Evolutionary conservation across 169 alveolate species (phyloP).

Genomic region (Cryptosporidium felis): DNA sequence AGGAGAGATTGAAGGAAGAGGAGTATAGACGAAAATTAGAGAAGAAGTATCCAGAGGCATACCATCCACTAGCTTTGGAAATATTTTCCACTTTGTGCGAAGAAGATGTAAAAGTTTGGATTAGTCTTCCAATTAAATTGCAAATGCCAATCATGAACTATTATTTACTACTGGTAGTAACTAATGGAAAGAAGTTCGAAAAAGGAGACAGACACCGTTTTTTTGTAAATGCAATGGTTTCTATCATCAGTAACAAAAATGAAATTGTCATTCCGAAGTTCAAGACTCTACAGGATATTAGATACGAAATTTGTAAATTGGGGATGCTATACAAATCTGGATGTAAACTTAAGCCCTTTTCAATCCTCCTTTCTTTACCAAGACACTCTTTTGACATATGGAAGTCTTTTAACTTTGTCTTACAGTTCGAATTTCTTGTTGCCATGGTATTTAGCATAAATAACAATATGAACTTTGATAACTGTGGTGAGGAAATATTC

Average conservation of each 20-base stretch:
- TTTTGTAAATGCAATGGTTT: conserved; percentile 21
- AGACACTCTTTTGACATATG: conserved; percentile 48
- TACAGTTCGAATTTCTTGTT: conserved; percentile 34
- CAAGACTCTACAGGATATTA: conserved; percentile 38
- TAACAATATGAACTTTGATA: background rate
- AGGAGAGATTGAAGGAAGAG: background rate
- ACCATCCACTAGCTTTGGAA: conserved; percentile 64
- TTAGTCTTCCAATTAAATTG: background rate
- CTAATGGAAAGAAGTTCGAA: background rate
- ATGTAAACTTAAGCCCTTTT: conserved; percentile 1
- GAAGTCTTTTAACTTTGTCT: conserved; percentile 28
- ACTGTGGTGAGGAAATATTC: background rate
- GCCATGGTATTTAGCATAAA: conserved; percentile 33
- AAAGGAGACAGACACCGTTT: conserved; percentile 43
- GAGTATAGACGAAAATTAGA: background rate
- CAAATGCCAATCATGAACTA: background rate
- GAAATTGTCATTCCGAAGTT: conserved; percentile 1
- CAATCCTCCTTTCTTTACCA: conserved; percentile 36
- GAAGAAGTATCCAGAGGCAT: conserved; percentile 43
- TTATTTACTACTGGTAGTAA: background rate
- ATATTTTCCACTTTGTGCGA: conserved; percentile 7
- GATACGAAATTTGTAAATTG: conserved; percentile 32
- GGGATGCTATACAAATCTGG: conserved; percentile 34
- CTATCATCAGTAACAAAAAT: background rate
- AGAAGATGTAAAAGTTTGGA: conserved; percentile 44